Evolutionary conservation across 257 asterid species (phyloP).

Genomic region (Capsicum pubescens): DNA sequence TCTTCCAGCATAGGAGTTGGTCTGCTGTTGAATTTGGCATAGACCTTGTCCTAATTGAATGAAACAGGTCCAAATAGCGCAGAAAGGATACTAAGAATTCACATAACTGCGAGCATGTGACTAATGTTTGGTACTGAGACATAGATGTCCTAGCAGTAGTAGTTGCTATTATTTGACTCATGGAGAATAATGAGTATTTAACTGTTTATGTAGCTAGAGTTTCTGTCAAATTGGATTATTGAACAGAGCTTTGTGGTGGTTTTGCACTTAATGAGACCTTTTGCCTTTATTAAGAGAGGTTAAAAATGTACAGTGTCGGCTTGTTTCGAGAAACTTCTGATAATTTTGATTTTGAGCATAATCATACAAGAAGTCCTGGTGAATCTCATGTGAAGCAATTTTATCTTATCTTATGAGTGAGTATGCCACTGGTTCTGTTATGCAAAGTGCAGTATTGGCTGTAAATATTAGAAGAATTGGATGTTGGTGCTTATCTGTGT

Average conservation of each 20-base stretch:
- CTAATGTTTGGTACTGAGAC: background rate
- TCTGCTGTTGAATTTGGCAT: background rate
- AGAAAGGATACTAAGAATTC: background rate
- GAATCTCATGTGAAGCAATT: conserved; percentile 23
- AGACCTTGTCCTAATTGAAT: conserved; percentile 6
- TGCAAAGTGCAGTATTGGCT: background rate
- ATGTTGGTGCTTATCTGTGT: conserved; percentile 24
- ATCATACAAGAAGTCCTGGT: background rate
- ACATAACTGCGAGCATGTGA: background rate
- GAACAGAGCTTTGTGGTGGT: conserved; percentile 4
- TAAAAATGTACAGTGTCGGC: background rate
- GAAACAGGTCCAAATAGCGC: background rate
- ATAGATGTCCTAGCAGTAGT: conserved; percentile 7
- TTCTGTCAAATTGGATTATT: background rate
- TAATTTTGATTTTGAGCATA: background rate
- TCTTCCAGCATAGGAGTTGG: conserved; percentile 7
- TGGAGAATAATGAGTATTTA: background rate
- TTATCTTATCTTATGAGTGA: conserved; percentile 3
- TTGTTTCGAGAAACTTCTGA: background rate
- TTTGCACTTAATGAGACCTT: background rate
- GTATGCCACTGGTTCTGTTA: background rate
- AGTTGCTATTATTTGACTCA: background rate
- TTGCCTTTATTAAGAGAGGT: conserved; percentile 13
- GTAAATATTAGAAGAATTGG: conserved; percentile 17
- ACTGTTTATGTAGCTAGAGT: background rate